Conservation (phyloP, 2,329 filamentous ascomycete species). For the Penicillium corylophilum region DNA sequence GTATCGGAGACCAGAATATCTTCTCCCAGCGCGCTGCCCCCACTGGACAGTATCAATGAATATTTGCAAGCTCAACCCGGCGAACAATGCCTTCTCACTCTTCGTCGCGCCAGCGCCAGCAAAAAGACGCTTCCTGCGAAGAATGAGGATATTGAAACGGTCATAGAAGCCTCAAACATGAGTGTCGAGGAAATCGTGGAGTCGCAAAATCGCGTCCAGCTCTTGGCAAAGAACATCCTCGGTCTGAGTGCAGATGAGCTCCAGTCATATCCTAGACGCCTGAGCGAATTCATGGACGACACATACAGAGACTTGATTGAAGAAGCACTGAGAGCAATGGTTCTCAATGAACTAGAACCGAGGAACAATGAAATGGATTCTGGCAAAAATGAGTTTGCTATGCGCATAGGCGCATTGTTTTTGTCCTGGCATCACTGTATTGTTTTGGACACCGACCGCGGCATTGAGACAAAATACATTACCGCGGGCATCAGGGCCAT, state of each 20-base stretch:
- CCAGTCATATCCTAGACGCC: slow-evolving; percentile 6
- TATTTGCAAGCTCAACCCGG: not conserved
- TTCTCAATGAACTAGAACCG: slow-evolving; percentile 2
- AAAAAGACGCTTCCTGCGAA: slow-evolving; percentile 1
- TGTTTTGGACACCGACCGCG: not conserved
- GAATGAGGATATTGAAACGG: slow-evolving; percentile 5
- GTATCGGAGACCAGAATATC: not conserved
- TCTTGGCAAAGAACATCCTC: slow-evolving; percentile 33
- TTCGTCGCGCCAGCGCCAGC: not conserved
- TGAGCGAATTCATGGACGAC: slow-evolving; percentile 1
- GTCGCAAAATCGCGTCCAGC: slow-evolving; percentile 3
- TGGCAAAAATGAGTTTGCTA: slow-evolving; percentile 7
- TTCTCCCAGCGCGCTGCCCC: not conserved
- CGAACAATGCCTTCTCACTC: not conserved
- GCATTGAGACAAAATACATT: not conserved
- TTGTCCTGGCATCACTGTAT: slow-evolving; percentile 12
- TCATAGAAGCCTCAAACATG: slow-evolving; percentile 3
- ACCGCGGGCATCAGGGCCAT: slow-evolving; percentile 4
- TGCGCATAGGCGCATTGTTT: slow-evolving; percentile 12
- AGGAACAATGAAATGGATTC: not conserved
- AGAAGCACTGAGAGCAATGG: slow-evolving; percentile 19
- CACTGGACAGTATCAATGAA: not conserved
- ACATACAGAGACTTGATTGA: slow-evolving; percentile 14
- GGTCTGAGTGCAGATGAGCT: slow-evolving; percentile 16
- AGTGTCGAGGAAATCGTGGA: not conserved